Percentiles rank a stretch among this genome's conserved stretches.
phyloP scores from a whole-genome alignment of 352 stramenopile species.

The Aphanomyces cochlioides region DNA sequence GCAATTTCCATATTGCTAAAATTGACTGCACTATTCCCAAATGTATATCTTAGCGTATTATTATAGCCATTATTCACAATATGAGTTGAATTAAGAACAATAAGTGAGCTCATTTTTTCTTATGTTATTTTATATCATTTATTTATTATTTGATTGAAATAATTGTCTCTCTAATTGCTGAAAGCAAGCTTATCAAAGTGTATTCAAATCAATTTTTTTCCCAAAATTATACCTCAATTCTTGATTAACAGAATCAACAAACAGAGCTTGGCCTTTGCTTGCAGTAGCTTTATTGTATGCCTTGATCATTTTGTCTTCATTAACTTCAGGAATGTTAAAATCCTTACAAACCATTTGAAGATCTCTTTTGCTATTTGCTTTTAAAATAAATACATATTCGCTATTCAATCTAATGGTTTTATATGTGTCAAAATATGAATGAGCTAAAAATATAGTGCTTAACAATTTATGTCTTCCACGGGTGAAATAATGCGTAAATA shows the following conservation, averaged over 20 bases:
- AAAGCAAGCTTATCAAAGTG: too few relatives aligned
- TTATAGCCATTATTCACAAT: slow-evolving; percentile 35
- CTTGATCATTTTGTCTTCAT: slow-evolving; percentile 26
- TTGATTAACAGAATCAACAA: slow-evolving; percentile 29
- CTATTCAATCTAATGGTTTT: slow-evolving; percentile 41
- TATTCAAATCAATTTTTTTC: not conserved
- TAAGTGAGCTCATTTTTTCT: slow-evolving; percentile 2
- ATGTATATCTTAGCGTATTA: slow-evolving; percentile 27
- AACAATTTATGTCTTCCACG: slow-evolving; percentile 34
- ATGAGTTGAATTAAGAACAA: not conserved
- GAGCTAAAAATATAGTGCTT: slow-evolving; percentile 34
- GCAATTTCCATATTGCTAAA: slow-evolving; percentile 31
- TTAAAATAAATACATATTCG: slow-evolving; percentile 36
- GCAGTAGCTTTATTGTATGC: slow-evolving; percentile 36
- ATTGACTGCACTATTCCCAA: slow-evolving; percentile 27
- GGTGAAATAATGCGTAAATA: slow-evolving; percentile 39
- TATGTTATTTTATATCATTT: too few relatives aligned
- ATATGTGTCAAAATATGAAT: slow-evolving; percentile 37
- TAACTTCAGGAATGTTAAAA: slow-evolving; percentile 34
- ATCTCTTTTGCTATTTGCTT: slow-evolving; percentile 39
- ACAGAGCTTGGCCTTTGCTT: slow-evolving; percentile 34
- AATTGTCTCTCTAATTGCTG: too few relatives aligned
- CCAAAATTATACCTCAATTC: slow-evolving; percentile 20
- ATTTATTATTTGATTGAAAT: too few relatives aligned
- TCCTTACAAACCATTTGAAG: slow-evolving; percentile 36